These are phyloP conservation scores for Suillus occidentalis DNA, from an alignment of 768 basidiomycete genomes.

Conservation along the genomic window DNA sequence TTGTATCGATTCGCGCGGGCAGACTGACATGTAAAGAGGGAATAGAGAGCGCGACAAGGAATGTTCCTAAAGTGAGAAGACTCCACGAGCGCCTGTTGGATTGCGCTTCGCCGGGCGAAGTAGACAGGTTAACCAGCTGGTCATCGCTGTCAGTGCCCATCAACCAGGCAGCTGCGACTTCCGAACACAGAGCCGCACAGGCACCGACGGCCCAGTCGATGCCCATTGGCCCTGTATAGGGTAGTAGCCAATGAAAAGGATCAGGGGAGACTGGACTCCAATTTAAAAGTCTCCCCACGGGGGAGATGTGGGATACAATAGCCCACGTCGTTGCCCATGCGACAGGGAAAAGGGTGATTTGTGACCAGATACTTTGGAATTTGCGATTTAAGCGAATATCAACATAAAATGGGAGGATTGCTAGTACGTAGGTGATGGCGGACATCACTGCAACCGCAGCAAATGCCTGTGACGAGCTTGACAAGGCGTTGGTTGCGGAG, in stretches of 20 bases:
- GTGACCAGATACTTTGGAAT: conserved; percentile 38
- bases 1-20: conserved; percentile 38
- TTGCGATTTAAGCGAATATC: conserved; percentile 36
- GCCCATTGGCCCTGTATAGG: conserved; percentile 54
- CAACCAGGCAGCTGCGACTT: conserved; percentile 54
- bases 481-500: conserved; percentile 55
- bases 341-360: conserved; percentile 61
- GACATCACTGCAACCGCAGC: conserved; percentile 45
- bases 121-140: conserved; percentile 7
- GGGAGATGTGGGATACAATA: conserved; percentile 52
- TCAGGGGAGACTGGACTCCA: conserved; percentile 64
- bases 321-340: conserved; percentile 70
- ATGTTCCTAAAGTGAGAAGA: conserved; percentile 36
- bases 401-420: conserved; percentile 40
- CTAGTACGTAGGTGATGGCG: conserved; percentile 42
- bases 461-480: conserved; percentile 49
- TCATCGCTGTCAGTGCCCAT: conserved; percentile 41
- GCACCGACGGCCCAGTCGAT: conserved; percentile 76
- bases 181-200: conserved; percentile 69
- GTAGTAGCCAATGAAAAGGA: conserved; percentile 65
- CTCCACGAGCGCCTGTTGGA: conserved; percentile 19
- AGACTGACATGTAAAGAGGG: conserved; percentile 55
- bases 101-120: not conserved
- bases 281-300: conserved; percentile 67
- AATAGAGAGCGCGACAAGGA: conserved; percentile 47